Evolutionary conservation across 148 eudicot genomes (phyloP).

Genomic region (Limonium bicolor): DNA sequence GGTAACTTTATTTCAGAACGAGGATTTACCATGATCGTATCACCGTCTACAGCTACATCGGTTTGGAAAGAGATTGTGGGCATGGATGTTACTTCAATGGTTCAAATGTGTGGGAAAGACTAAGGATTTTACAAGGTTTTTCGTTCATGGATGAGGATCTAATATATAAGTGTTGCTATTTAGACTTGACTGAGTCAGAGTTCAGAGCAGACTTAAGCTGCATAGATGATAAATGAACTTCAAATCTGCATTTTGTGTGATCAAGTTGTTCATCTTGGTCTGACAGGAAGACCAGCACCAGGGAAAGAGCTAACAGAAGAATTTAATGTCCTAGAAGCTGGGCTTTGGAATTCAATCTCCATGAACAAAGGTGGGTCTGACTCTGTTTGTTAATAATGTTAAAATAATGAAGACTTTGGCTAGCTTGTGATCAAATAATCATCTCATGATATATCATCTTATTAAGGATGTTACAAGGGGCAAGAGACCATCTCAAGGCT

Average conservation of each 20-base stretch:
- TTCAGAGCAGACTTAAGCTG: too few relatives aligned
- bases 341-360: conserved; percentile 56
- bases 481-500: conserved; percentile 70
- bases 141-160: too few relatives aligned
- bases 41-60: conserved; percentile 41
- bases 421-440: too few relatives aligned
- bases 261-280: too few relatives aligned
- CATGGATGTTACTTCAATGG: conserved; percentile 40
- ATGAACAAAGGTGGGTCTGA: conserved; percentile 55
- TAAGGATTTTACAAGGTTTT: conserved; percentile 49
- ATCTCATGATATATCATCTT: too few relatives aligned
- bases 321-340: conserved; percentile 67
- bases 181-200: too few relatives aligned
- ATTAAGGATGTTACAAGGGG: conserved; percentile 69
- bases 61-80: conserved; percentile 40
- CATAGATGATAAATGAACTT: too few relatives aligned
- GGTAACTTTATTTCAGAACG: conserved; percentile 40
- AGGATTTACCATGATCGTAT: conserved; percentile 51
- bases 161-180: too few relatives aligned
- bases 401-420: too few relatives aligned
- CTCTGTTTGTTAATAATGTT: too few relatives aligned
- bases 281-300: conserved; percentile 70
- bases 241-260: conserved; percentile 3
- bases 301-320: conserved; percentile 61
- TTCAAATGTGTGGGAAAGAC: conserved; percentile 50